Conservation (phyloP, 2,329 filamentous ascomycete species). For the Paracoccidioides brasiliensis region DNA sequence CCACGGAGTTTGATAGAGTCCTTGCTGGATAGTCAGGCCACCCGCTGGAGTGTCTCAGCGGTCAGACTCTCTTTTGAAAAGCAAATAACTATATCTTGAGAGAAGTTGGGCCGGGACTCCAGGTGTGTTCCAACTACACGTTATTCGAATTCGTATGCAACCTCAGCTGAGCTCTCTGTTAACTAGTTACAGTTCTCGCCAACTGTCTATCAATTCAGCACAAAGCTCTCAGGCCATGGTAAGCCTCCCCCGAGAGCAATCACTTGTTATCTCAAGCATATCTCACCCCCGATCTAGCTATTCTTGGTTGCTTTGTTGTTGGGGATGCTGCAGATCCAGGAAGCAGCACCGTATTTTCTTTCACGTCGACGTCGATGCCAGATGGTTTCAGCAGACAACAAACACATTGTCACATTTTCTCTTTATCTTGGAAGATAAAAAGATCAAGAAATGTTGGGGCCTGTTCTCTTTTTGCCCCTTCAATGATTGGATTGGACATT, state of each 20-base stretch:
- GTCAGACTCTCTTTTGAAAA: too few relatives aligned
- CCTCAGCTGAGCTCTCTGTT: too few relatives aligned
- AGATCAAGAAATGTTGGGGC: constrained; percentile 10
- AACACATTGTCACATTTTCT: constrained; percentile 3
- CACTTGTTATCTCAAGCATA: constrained; percentile 9
- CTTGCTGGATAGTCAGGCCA: too few relatives aligned
- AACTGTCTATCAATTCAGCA: too few relatives aligned
- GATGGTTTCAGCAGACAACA: neutral
- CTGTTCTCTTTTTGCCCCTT: neutral
- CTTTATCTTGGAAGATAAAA: constrained; percentile 9
- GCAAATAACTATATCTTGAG: too few relatives aligned
- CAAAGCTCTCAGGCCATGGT: neutral
- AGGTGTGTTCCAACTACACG: too few relatives aligned
- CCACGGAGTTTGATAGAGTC: too few relatives aligned
- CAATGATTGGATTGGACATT: neutral
- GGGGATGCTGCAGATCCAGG: constrained; percentile 8
- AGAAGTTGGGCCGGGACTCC: too few relatives aligned
- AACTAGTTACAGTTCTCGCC: too few relatives aligned
- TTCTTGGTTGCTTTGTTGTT: constrained; percentile 10
- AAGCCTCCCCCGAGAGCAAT: constrained; percentile 8
- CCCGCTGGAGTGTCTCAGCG: too few relatives aligned
- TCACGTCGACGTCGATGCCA: neutral
- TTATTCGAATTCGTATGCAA: too few relatives aligned
- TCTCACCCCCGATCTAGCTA: constrained; percentile 12
- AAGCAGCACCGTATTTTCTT: constrained; percentile 11